Percentiles rank a stretch among this genome's conserved stretches.
phyloP scores from a whole-genome alignment of 163 green algal genomes.

The Scenedesmus sp. region DNA sequence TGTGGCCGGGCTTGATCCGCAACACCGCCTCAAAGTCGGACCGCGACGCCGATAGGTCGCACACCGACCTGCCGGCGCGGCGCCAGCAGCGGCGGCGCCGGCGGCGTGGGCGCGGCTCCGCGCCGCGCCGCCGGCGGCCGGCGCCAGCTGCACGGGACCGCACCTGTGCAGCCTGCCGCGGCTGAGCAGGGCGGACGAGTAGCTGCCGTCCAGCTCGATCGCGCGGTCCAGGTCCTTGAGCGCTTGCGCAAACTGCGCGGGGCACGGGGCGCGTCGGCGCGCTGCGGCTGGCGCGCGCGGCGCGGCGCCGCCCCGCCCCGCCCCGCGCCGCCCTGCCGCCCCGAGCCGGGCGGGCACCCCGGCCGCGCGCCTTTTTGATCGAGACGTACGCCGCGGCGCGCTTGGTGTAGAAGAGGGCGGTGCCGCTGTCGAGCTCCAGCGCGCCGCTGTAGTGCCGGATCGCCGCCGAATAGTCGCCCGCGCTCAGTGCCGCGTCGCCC shows the following conservation, averaged over 20 bases:
- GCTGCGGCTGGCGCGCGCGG: too few species aligned
- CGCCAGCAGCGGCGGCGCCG: background rate
- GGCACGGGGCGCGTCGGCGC: too few species aligned
- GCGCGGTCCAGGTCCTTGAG: slow-evolving; percentile 45
- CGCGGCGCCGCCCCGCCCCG: too few species aligned
- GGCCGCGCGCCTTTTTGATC: slow-evolving; percentile 34
- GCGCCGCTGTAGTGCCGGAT: slow-evolving; percentile 48
- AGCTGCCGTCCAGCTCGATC: slow-evolving; percentile 48
- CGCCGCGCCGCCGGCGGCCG: too few species aligned
- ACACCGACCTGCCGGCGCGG: slow-evolving; percentile 46
- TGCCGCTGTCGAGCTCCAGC: slow-evolving; percentile 48
- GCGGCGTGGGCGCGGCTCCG: background rate
- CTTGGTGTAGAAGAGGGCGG: slow-evolving; percentile 62
- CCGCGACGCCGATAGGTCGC: slow-evolving; percentile 52
- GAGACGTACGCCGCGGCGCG: slow-evolving; percentile 62
- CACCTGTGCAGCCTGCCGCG: slow-evolving; percentile 60
- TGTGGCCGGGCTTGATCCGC: slow-evolving; percentile 57
- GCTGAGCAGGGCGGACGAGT: slow-evolving; percentile 54
- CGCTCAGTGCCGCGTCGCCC: slow-evolving; percentile 50
- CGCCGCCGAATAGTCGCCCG: slow-evolving; percentile 43
- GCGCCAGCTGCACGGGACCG: too few species aligned
- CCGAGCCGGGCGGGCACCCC: too few species aligned
- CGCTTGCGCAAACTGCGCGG: slow-evolving; percentile 8
- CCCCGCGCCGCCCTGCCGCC: too few species aligned
- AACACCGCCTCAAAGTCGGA: slow-evolving; percentile 62